Conservation (phyloP, 2,329 filamentous ascomycete genomes). For the Aureobasidium uvarum region DNA sequence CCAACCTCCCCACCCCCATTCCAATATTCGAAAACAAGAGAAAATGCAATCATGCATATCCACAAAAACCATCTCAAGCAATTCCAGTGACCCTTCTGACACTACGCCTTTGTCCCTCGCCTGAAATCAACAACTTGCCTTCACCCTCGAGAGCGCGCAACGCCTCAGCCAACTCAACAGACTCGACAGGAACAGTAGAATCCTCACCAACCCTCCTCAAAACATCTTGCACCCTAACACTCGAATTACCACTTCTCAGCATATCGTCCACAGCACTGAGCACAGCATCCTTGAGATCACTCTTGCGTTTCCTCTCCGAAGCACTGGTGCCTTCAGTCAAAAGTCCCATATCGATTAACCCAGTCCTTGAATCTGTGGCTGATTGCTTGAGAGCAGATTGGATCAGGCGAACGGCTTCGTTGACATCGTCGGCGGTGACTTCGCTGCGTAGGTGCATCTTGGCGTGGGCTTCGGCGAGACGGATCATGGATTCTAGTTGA, state of each 20-base stretch:
- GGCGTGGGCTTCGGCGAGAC: conserved; percentile 90
- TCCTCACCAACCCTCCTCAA: conserved; percentile 69
- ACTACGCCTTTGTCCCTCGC: conserved; percentile 79
- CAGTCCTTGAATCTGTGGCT: conserved; percentile 87
- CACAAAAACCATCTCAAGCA: conserved; percentile 30
- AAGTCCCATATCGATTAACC: conserved; percentile 94
- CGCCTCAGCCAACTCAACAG: conserved; percentile 76
- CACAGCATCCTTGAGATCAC: conserved; percentile 79
- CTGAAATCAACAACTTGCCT: conserved; percentile 73
- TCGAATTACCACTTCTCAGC: conserved; percentile 59
- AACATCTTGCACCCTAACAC: conserved; percentile 76
- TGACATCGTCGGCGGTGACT: conserved; percentile 79
- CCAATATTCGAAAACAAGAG: not conserved
- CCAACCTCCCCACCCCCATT: not conserved
- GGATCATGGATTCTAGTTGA: conserved; percentile 98
- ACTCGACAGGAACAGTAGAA: conserved; percentile 67
- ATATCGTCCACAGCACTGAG: conserved; percentile 77
- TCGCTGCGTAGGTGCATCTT: conserved; percentile 85
- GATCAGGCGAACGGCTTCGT: conserved; percentile 89
- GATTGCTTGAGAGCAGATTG: conserved; percentile 93
- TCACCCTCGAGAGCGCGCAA: conserved; percentile 80
- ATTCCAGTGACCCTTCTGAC: conserved; percentile 70
- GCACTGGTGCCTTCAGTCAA: conserved; percentile 92
- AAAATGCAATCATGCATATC: not conserved
- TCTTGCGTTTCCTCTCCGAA: conserved; percentile 76